These are phyloP conservation scores for Volvox africanus DNA, from an alignment of 139 green algal species.

Conservation along the genomic window DNA sequence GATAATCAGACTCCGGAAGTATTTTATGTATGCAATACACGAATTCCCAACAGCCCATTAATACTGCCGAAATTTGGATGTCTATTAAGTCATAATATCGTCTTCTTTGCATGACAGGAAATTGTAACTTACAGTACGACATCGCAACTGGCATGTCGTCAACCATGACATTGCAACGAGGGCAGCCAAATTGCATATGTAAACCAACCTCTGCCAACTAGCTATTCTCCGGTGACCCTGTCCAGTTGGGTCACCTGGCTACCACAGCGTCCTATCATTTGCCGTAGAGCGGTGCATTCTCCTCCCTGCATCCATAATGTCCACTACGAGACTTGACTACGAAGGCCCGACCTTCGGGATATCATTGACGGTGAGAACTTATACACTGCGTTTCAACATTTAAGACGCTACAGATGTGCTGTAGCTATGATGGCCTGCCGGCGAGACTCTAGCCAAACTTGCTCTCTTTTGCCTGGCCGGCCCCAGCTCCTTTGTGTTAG, in stretches of 20 bases:
- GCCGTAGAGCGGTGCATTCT: slow-evolving; percentile 6
- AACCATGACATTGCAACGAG: neutral
- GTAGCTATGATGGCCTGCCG: slow-evolving; percentile 4
- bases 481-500: slow-evolving; percentile 18
- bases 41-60: too few species aligned
- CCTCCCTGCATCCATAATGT: slow-evolving; percentile 19
- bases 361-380: neutral
- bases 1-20: too few species aligned
- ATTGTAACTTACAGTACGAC: neutral
- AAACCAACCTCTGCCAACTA: neutral
- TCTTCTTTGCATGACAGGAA: neutral
- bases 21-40: too few species aligned
- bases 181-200: neutral
- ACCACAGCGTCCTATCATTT: neutral
- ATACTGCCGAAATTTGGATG: too few species aligned
- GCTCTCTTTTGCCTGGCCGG: neutral
- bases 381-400: neutral
- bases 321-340: slow-evolving; percentile 8
- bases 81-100: too few species aligned
- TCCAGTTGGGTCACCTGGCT: slow-evolving; percentile 30
- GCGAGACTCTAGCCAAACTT: neutral
- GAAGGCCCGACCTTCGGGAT: slow-evolving; percentile 22
- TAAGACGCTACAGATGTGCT: slow-evolving; percentile 17
- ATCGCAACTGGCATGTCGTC: neutral
- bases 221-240: slow-evolving; percentile 22